These are phyloP conservation scores for maize (Zea mays) DNA, from an alignment of 176 grass and related monocot species.

Conservation along the genomic window Zm-B73-REFERENCE-NAM-5.0 NC_050100.1:8461501-8462000, in stretches of 20 bases:
- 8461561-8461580: neutral
- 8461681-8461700: neutral
- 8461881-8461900: neutral
- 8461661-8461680: neutral
- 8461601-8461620: neutral
- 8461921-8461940: neutral
- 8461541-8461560: neutral
- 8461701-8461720: neutral
- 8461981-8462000: neutral
- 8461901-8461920: neutral
- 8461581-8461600: neutral
- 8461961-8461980: neutral
- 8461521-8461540: neutral
- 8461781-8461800: neutral
- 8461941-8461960: neutral
- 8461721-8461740: too few species aligned
- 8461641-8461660: neutral
- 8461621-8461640: neutral
- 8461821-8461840: neutral
- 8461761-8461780: neutral
- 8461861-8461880: too few species aligned
- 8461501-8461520: constrained; percentile 33
- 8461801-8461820: neutral
- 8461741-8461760: too few species aligned
- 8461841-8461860: neutral